phyloP scores from a whole-genome alignment of 176 grass and related monocot species.

The Zoysia pacifica region DNA sequence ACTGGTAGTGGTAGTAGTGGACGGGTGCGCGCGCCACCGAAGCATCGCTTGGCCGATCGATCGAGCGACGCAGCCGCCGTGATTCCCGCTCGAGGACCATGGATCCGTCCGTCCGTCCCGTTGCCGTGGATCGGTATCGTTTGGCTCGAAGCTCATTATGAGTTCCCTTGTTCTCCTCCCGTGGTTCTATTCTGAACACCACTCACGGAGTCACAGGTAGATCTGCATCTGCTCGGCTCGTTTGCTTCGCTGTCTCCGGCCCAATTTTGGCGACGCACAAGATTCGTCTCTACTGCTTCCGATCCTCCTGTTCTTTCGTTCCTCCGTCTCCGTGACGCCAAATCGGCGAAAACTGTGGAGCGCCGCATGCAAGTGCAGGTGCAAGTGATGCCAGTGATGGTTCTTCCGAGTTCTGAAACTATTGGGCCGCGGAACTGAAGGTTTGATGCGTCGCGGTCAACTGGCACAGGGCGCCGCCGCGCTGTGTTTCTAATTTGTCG shows the following conservation, averaged over 20 bases:
- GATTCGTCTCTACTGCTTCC: background rate
- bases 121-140: too few species aligned
- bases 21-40: too few species aligned
- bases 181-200: background rate
- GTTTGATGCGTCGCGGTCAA: conserved; percentile 10
- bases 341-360: background rate
- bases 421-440: background rate
- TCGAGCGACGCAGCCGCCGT: too few species aligned
- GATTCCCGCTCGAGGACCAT: conserved; percentile 2
- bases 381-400: too few species aligned
- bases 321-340: background rate
- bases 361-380: background rate
- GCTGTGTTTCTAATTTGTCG: conserved; percentile 18
- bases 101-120: too few species aligned
- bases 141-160: background rate
- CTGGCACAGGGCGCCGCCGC: background rate
- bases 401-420: background rate
- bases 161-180: background rate
- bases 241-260: background rate
- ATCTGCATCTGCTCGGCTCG: too few species aligned
- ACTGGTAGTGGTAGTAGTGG: too few species aligned
- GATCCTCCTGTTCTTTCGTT: background rate
- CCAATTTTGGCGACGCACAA: background rate
- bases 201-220: too few species aligned
- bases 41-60: too few species aligned